These are phyloP conservation scores for Saxophila tyrrhenica DNA, from an alignment of 495 filamentous ascomycete species.

Conservation along the genomic window DNA sequence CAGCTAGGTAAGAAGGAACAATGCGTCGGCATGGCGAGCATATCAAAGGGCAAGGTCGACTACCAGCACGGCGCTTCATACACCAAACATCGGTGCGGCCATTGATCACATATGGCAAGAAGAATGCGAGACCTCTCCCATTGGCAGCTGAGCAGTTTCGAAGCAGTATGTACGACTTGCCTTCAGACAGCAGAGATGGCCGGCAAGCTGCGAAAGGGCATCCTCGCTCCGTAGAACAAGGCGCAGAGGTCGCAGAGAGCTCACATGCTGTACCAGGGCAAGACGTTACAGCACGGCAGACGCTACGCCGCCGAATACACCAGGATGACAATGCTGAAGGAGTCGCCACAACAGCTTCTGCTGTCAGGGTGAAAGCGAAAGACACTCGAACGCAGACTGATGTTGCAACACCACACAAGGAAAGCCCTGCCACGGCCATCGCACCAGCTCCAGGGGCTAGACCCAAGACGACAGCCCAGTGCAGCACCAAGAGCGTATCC, in stretches of 20 bases:
- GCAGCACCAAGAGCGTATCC: neutral
- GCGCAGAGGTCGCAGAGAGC: no score
- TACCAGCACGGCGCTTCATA: neutral
- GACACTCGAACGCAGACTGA: no score
- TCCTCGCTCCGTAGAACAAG: neutral
- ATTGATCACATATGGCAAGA: conserved; percentile 10
- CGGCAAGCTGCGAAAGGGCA: neutral
- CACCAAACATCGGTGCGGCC: neutral
- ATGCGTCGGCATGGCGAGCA: neutral
- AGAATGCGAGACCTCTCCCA: conserved; percentile 6
- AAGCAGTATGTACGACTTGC: conserved; percentile 1
- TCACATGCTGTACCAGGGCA: no score
- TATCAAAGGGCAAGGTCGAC: neutral
- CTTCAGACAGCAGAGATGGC: conserved; percentile 1
- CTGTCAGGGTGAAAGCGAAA: no score
- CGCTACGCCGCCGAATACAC: no score
- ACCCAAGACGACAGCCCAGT: neutral
- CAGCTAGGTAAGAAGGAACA: neutral
- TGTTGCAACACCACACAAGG: neutral
- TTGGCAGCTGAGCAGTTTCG: conserved; percentile 13
- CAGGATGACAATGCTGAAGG: no score
- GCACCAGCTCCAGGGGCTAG: neutral
- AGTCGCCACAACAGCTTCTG: no score
- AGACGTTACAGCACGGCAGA: no score
- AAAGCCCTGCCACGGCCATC: no score